A percentile compares a stretch with the other conserved stretches of the same genome.
These are phyloP conservation scores for Bacterosira constricta DNA, from an alignment of 108 stramenopile species.

Conservation along the genomic window DNA sequence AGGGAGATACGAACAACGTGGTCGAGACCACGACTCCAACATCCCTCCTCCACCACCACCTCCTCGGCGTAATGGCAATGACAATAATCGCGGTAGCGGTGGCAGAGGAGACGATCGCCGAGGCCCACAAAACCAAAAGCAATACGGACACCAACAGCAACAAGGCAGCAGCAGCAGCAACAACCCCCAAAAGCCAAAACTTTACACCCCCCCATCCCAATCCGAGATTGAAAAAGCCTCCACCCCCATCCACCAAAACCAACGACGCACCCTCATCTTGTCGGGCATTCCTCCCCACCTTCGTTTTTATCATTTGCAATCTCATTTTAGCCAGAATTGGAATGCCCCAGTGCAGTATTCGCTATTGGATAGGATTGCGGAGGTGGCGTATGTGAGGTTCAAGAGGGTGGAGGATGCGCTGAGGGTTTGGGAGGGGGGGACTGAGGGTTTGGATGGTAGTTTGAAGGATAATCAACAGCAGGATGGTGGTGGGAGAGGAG, in stretches of 20 bases:
- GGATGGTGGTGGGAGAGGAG: not conserved
- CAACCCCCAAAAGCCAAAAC: not conserved
- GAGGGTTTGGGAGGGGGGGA: constrained; percentile 26
- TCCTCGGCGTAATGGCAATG: too few relatives aligned
- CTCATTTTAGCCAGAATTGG: constrained; percentile 8
- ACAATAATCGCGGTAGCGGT: too few relatives aligned
- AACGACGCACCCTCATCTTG: constrained; percentile 21
- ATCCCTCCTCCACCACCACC: not conserved
- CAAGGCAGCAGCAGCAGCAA: constrained; percentile 41
- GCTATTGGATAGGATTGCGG: constrained; percentile 8
- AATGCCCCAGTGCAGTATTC: constrained; percentile 6
- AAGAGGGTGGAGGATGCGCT: constrained; percentile 4
- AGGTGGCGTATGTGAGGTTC: constrained; percentile 29
- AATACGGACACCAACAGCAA: constrained; percentile 69
- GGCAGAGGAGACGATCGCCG: too few relatives aligned
- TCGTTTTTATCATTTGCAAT: constrained; percentile 6
- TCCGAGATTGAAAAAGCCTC: not conserved
- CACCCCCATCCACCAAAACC: constrained; percentile 2
- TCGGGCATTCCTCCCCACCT: constrained; percentile 21
- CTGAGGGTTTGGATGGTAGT: constrained; percentile 18
- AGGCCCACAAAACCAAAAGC: constrained; percentile 54
- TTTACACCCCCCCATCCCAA: not conserved
- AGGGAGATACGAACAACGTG: not conserved
- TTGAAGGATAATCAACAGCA: not conserved
- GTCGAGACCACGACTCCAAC: not conserved